Base-by-base conservation (phyloP, 169 alveolate genomes). In the Cryptosporidium sp. region DNA sequence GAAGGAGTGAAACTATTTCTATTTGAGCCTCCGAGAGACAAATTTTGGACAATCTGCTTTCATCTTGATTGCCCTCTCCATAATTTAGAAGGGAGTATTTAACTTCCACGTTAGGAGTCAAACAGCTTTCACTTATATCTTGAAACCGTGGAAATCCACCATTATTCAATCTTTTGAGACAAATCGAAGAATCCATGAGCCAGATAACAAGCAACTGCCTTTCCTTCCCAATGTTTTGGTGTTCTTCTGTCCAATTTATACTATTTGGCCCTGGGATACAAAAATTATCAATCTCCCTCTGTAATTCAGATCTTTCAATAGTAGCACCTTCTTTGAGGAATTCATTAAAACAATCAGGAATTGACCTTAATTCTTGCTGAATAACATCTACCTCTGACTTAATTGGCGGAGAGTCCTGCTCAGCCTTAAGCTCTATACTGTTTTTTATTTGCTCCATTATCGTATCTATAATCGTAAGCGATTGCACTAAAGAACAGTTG, bases 41-140 rank as follows among this genome's bases (percentile, higher is more conserved):
- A 8, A 14, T 23, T 26, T 48, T 70, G 33, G 68, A 70, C 2
- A 48, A 16, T 16, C 39, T 8, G 21, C 10, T 16, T 16, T 45
- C 18, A 69, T 37, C 48, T 73, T 52, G 23, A 67, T 37, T 33
- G 23, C 16, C 26, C 2, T 9, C 55, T 55, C 52, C 55, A 67
- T 18, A 35, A 23, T 26, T 48, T 39, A 73, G 39, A 33, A 73
- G 55, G 5, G 31, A 29, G 18, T 73, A 73, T 59, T 55, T 73
- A 37, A 73, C 55, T 55, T 73, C 86, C 16, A 73, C 71, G 31
- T 73, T 73, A 23, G 86, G 86, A 21, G 35, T 52, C 7, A 55
- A 39, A 35, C 86, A 16, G 26, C 86, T 73, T 73, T 73, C 86
- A n/a, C n/a, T 18, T 55, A 73, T 31, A 29, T 73, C 86, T 39